Conservation (phyloP, 768 basidiomycete genomes). For the Neoboletus brunneissimus region DNA sequence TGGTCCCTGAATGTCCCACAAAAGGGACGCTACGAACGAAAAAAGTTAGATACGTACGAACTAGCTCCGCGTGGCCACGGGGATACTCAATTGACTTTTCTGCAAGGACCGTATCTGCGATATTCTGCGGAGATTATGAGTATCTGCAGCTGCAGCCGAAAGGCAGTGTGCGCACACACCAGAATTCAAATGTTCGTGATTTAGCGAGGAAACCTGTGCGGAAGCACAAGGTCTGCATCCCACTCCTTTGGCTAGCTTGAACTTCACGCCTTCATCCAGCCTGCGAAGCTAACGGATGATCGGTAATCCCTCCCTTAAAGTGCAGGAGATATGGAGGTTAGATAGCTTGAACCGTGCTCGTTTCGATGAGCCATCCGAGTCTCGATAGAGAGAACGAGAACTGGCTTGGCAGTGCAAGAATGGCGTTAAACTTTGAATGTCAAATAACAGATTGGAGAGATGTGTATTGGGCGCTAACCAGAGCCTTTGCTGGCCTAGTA, state of each 20-base stretch:
- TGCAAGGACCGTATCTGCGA: background rate
- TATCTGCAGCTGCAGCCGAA: background rate
- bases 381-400: background rate
- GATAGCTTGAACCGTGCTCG: background rate
- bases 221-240: background rate
- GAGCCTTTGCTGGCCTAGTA: background rate
- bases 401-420: background rate
- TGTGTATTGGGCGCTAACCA: background rate
- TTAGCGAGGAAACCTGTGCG: background rate
- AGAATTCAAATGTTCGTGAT: background rate
- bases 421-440: background rate
- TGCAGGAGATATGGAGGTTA: background rate
- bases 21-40: background rate
- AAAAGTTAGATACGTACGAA: background rate
- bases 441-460: background rate
- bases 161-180: background rate
- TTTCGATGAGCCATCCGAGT: background rate
- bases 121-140: constrained; percentile 6
- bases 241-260: background rate
- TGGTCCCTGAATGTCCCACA: too few relatives aligned
- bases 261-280: background rate
- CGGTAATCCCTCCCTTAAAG: background rate
- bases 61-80: background rate
- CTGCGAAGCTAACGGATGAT: background rate
- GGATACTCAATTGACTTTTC: background rate